Conservation (phyloP, 495 filamentous ascomycete species). For the Terfezia claveryi region DNA sequence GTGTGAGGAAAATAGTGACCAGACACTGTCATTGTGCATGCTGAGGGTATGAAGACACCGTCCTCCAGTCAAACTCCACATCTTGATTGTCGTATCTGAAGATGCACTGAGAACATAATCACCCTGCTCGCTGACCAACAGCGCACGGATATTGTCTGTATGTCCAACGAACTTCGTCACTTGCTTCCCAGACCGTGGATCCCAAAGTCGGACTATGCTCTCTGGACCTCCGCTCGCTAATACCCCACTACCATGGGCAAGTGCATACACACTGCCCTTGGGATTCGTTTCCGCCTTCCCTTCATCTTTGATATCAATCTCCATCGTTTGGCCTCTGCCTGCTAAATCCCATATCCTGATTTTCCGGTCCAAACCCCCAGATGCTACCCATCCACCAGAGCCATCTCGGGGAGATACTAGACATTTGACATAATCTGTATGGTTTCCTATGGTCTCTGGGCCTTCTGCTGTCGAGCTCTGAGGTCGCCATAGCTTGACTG, state of each 20-base stretch:
- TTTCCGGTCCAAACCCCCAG: conserved; percentile 84
- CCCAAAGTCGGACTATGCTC: conserved; percentile 83
- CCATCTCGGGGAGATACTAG: conserved; percentile 50
- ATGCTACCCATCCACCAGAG: conserved; percentile 69
- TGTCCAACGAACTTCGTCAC: conserved; percentile 97
- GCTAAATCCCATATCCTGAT: conserved; percentile 84
- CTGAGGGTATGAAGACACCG: conserved; percentile 93
- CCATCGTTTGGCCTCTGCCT: conserved; percentile 59
- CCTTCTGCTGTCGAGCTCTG: conserved; percentile 40
- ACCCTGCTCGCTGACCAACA: conserved; percentile 68
- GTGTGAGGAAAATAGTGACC: conserved; percentile 81
- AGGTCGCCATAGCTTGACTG: conserved; percentile 90
- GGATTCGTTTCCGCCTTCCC: conserved; percentile 40
- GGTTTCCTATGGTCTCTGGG: conserved; percentile 70
- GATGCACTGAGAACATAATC: conserved; percentile 88
- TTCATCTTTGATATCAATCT: conserved; percentile 61
- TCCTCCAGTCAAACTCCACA: conserved; percentile 87
- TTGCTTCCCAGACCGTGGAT: conserved; percentile 65
- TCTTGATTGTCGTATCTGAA: conserved; percentile 89
- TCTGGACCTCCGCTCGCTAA: conserved; percentile 88
- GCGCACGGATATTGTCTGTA: conserved; percentile 80
- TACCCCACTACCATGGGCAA: conserved; percentile 37
- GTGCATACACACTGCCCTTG: conserved; percentile 87
- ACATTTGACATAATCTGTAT: conserved; percentile 90
- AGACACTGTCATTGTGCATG: conserved; percentile 97